These are phyloP conservation scores for Kondoa subrosea DNA, from an alignment of 768 basidiomycete species.

Conservation along the genomic window DNA sequence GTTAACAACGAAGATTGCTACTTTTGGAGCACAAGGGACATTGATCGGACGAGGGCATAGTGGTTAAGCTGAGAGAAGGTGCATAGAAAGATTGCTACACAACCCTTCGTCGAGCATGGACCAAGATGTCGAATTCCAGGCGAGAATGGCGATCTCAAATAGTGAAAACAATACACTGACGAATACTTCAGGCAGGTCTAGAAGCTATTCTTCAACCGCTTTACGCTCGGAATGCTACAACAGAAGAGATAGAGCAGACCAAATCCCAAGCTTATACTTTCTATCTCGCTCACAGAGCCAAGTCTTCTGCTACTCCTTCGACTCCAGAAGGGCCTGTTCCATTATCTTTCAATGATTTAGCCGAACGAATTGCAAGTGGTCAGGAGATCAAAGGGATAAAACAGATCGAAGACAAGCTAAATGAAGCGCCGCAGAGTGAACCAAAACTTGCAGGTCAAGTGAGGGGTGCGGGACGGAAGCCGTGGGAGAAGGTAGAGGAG, in stretches of 20 bases:
- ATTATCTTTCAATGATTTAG: conserved; percentile 24
- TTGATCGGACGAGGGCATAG: too few relatives aligned
- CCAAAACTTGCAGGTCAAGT: conserved; percentile 5
- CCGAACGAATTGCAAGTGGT: conserved; percentile 23
- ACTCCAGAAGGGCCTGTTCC: neutral
- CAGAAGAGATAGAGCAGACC: conserved; percentile 17
- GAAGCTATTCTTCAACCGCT: conserved; percentile 18
- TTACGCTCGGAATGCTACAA: conserved; percentile 9
- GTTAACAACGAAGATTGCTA: too few relatives aligned
- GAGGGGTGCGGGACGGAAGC: conserved; percentile 16
- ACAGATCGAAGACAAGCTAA: conserved; percentile 24
- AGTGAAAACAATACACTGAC: too few relatives aligned
- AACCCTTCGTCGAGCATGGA: neutral
- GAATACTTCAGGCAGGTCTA: conserved; percentile 20
- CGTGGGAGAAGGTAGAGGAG: conserved; percentile 23
- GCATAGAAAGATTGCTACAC: too few relatives aligned
- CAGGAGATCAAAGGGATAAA: conserved; percentile 25
- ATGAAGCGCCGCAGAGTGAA: conserved; percentile 16
- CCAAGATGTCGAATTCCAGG: conserved; percentile 10
- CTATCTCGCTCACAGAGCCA: conserved; percentile 9
- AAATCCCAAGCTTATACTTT: conserved; percentile 16
- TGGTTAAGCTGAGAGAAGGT: too few relatives aligned
- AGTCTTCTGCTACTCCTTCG: conserved; percentile 9
- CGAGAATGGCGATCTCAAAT: neutral
- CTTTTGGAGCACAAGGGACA: too few relatives aligned